Conservation (phyloP, 345 rosid species). For the Anastatica hierochuntica region DNA sequence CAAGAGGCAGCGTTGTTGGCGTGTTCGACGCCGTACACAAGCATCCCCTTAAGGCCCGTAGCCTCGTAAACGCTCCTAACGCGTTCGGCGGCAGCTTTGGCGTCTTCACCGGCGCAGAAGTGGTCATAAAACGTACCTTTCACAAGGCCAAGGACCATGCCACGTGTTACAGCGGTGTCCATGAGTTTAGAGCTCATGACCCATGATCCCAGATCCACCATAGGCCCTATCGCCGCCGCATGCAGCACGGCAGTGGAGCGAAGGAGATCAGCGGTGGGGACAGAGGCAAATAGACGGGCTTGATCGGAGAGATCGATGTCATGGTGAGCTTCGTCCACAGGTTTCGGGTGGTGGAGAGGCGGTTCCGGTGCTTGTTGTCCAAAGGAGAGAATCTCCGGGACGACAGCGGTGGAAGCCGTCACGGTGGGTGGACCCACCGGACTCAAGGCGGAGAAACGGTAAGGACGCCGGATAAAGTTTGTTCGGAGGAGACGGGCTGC, state of each 20-base stretch:
- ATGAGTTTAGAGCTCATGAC: constrained; percentile 62
- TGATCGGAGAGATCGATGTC: constrained; percentile 45
- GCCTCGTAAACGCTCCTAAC: constrained; percentile 36
- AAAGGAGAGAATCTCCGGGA: constrained; percentile 18
- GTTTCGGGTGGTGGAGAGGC: constrained; percentile 21
- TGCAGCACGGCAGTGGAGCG: constrained; percentile 47
- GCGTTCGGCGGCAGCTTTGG: constrained; percentile 33
- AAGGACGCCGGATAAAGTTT: constrained; percentile 26
- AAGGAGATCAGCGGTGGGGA: constrained; percentile 39
- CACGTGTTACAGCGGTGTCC: constrained; percentile 35
- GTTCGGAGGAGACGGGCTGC: constrained; percentile 39
- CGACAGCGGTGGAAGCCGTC: constrained; percentile 32
- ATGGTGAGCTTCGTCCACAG: not conserved
- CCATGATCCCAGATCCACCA: constrained; percentile 70
- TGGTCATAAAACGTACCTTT: constrained; percentile 64
- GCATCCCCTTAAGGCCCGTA: constrained; percentile 65
- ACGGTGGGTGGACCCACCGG: constrained; percentile 38
- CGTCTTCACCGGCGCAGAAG: constrained; percentile 71
- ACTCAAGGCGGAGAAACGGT: constrained; percentile 26
- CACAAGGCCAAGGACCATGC: constrained; percentile 26
- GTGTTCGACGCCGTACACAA: constrained; percentile 67
- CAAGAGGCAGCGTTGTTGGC: constrained; percentile 46
- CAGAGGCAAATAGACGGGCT: constrained; percentile 38
- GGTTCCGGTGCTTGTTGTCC: constrained; percentile 22
- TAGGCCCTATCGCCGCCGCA: constrained; percentile 41